phyloP scores from a whole-genome alignment of 1,139 yeast genomes.

The Yamadazyma diospyri region DNA sequence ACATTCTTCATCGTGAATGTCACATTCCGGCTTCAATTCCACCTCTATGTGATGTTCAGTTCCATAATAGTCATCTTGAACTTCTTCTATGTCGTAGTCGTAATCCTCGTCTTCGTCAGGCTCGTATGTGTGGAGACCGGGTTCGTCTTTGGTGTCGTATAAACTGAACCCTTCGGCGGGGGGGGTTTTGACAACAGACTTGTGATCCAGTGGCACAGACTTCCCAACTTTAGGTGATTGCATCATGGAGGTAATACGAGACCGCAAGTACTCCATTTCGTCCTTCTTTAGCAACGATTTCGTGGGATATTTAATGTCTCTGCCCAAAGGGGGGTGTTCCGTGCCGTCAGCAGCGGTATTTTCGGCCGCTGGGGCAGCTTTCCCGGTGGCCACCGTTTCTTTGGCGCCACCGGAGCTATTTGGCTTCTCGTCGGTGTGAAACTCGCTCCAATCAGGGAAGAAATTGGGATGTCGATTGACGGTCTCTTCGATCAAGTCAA shows the following conservation, averaged over 20 bases:
- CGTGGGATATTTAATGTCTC: constrained; percentile 9
- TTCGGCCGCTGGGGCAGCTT: background rate
- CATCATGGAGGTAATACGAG: constrained; percentile 85
- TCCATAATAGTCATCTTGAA: constrained; percentile 21
- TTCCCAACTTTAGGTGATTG: constrained; percentile 53
- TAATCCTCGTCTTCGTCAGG: constrained; percentile 9
- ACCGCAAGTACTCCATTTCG: constrained; percentile 32
- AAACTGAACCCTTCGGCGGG: constrained; percentile 41
- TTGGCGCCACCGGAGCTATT: background rate
- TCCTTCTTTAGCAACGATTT: constrained; percentile 24
- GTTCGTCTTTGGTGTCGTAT: constrained; percentile 42
- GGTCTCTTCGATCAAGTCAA: constrained; percentile 32
- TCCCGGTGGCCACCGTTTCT: background rate
- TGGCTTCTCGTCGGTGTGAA: background rate
- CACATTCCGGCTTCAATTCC: constrained; percentile 35
- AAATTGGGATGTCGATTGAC: constrained; percentile 14
- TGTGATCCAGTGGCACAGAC: too few species aligned
- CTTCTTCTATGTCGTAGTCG: constrained; percentile 39
- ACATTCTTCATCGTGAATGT: constrained; percentile 30
- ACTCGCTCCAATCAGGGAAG: constrained; percentile 7
- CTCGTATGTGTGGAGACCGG: constrained; percentile 27
- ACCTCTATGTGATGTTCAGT: constrained; percentile 43
- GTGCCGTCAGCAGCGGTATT: background rate
- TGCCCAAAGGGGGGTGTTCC: background rate
- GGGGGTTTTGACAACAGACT: too few species aligned